These are phyloP conservation scores for Helotiales sp. DNA, from an alignment of 2,329 filamentous ascomycete species.

Conservation along the genomic window DNA sequence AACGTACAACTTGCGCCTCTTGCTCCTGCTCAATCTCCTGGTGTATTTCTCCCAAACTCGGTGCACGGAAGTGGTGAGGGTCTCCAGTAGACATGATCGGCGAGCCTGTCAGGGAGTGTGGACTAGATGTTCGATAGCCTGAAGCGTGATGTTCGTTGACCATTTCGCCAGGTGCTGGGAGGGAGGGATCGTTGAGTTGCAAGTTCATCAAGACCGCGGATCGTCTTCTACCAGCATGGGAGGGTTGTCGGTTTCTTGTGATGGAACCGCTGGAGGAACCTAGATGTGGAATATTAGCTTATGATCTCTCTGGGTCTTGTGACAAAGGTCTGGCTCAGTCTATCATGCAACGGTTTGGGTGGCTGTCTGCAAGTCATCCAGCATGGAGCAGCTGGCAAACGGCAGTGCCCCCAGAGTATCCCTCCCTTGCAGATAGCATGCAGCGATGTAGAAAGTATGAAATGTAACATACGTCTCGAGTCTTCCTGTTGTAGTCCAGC, in stretches of 20 bases:
- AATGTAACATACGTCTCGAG: constrained; percentile 55
- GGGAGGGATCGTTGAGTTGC: constrained; percentile 71
- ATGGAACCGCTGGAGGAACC: constrained; percentile 57
- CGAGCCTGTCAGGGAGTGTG: constrained; percentile 54
- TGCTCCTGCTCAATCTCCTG: constrained; percentile 81
- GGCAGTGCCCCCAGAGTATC: background rate
- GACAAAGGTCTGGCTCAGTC: background rate
- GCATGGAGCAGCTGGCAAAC: background rate
- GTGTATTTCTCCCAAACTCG: constrained; percentile 77
- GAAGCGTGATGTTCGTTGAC: constrained; percentile 51
- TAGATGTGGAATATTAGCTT: constrained; percentile 19
- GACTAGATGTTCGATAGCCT: constrained; percentile 48
- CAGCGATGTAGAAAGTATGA: background rate
- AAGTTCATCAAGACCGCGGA: constrained; percentile 76
- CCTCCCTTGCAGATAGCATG: background rate
- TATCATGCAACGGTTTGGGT: background rate
- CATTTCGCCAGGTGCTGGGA: constrained; percentile 74
- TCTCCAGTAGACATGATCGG: constrained; percentile 51
- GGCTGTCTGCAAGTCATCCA: constrained; percentile 4
- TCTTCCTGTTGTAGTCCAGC: constrained; percentile 72
- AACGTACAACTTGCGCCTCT: constrained; percentile 73
- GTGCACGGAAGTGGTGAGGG: constrained; percentile 68
- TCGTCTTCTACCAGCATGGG: constrained; percentile 61
- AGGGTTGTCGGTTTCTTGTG: constrained; percentile 51
- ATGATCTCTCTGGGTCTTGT: background rate